Evolutionary conservation across 352 stramenopile genomes (phyloP), one percentile per base, ranked within the genome.

Genomic region (Albugo laibachii): DNA sequence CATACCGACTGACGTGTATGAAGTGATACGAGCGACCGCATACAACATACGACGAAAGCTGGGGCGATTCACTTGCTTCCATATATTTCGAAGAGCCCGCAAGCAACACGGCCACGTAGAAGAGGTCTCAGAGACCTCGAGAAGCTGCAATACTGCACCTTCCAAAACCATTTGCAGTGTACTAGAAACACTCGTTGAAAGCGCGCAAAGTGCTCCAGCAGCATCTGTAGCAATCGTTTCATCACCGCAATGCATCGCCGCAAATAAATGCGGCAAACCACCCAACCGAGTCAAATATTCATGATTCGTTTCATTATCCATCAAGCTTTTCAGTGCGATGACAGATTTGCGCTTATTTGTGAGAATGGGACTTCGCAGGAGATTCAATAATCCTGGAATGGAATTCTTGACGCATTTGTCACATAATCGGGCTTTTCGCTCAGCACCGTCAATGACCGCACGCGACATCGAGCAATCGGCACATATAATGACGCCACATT

Each of bases 401-500:
- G 73, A 85, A 19, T 59, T 80, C 59, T 76, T 79, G 44, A 92
- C 79, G 47, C 79, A 92, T 19, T 67, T 71, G 52, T 92, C 79
- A 54, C 79, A 92, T 46, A 92, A 52, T 6, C 79, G 66, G 4
- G 80, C 74, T n/a, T 81, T 76, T 11, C 66, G 70, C 53, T 86
- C 74, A 2, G 66, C 66, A 12, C 74, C 76, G 58, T 92, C 75
- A 15, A 92, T 73, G 19, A 87, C 74, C 4, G 76, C 79, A 44
- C 79, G 71, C 27, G 79, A 92, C 62, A 83, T 77, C 1, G 79
- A 92, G 52, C 79, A 92, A 15, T 86, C 73, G 18, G 71, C 66
- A 48, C 79, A 92, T 56, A 92, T 85, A 53, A 92, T 87, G 16
- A 82, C 69, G 44, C 78, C 78, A 41, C 78, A 92, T 69, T 92